phyloP scores from a whole-genome alignment of 805 yeast genomes.

The Pichia eremophila region DNA sequence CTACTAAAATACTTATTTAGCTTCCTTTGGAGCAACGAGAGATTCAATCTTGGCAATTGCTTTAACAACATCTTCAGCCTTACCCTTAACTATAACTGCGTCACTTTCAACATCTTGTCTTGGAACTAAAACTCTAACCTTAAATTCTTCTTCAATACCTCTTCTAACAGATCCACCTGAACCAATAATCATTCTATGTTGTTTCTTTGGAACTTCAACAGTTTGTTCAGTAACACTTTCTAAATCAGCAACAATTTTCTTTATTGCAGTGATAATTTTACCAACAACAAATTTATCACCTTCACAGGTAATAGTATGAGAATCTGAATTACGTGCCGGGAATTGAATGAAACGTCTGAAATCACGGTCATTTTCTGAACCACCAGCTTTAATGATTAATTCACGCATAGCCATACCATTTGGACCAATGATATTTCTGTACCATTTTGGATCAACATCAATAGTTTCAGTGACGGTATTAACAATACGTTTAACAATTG shows the following conservation, averaged over 20 bases:
- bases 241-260: constrained; percentile 51
- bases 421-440: constrained; percentile 68
- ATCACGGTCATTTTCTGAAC: constrained; percentile 37
- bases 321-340: constrained; percentile 58
- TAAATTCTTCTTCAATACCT: constrained; percentile 58
- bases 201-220: constrained; percentile 55
- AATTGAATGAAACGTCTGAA: constrained; percentile 52
- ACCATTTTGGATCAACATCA: constrained; percentile 65
- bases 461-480: constrained; percentile 50
- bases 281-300: constrained; percentile 74
- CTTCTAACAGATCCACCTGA: constrained; percentile 71
- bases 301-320: constrained; percentile 48
- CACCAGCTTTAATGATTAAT: constrained; percentile 74
- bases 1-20: not conserved
- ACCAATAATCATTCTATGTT: constrained; percentile 73
- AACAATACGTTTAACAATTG: constrained; percentile 54
- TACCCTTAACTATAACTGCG: constrained; percentile 49
- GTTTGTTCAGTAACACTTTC: constrained; percentile 50
- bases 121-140: constrained; percentile 61
- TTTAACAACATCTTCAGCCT: constrained; percentile 52
- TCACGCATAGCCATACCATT: constrained; percentile 66
- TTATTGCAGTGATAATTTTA: constrained; percentile 52
- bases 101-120: constrained; percentile 42
- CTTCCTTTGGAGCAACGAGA: constrained; percentile 30
- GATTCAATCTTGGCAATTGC: constrained; percentile 55